Base-by-base conservation (phyloP, 768 basidiomycete species). In the Psilocybe sp. region DNA sequence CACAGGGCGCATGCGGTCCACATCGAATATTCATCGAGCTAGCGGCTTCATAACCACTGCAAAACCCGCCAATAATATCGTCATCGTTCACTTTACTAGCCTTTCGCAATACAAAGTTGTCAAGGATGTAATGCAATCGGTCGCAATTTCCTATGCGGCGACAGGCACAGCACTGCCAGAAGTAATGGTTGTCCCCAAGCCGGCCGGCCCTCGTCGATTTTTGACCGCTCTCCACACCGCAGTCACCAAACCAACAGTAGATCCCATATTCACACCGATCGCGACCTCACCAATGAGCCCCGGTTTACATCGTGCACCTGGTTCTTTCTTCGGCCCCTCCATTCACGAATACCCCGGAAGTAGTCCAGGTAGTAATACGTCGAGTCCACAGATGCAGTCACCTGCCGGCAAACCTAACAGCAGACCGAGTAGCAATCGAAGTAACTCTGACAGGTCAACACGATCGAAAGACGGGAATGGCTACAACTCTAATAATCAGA, bases 181-280 rank as follows among this genome's bases (percentile, higher is more conserved):
- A 59, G 82, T 99, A 23, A 90, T 98, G 79, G 92, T 99, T 57
- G 87, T 98, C 35, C 96, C 95, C 16, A 99, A 98, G 69, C 96
- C 96, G 9, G 95, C 90, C 14, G 96, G 97, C 4, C 97, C 97
- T 6, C 83, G 96, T 35, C 84, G 96, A 8, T 86, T 98, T 58
- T 73, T 99, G 57, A 95, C 94, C 16, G 89, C 94, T 19, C 73
- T 99, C 14, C 89, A 96, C 64, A 98, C 92, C 4, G 94, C 94
- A 1, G 78, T 91, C 43, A 88, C 81, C 8, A 89, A 85, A 56
- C 95, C 97, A 0, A 63, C 82, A 10, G 82, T 99, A 28, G 96
- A 99, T 63, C 90, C 95, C 0, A 89, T 86, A 65, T 97, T 98
- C 61, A 69, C 81, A 0, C 96, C 97, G n/a, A 98, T 92, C 54